Conservation (phyloP, 177 flowering plant species). For the Telopea speciosissima region DNA sequence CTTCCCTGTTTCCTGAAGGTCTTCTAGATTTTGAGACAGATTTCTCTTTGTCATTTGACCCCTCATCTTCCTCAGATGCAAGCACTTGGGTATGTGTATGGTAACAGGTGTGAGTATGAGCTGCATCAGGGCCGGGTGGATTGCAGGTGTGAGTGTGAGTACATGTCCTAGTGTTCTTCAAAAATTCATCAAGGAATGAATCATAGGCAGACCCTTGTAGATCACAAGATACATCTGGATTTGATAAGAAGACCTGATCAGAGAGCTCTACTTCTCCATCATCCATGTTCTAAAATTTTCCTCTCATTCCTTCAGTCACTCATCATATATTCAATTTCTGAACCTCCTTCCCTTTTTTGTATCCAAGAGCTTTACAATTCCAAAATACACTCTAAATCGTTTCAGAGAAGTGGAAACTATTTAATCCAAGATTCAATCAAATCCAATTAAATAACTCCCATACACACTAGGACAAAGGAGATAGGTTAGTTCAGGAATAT, state of each 20-base stretch:
- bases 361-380: not conserved
- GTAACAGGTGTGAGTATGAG: conserved; percentile 46
- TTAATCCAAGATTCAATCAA: not conserved
- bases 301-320: not conserved
- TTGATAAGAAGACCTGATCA: conserved; percentile 23
- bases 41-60: conserved; percentile 8
- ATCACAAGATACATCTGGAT: conserved; percentile 10
- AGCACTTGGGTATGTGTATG: conserved; percentile 50
- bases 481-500: conserved; percentile 12
- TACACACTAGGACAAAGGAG: not conserved
- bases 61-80: conserved; percentile 31
- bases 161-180: conserved; percentile 44
- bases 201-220: conserved; percentile 13
- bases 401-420: not conserved
- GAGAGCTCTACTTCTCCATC: conserved; percentile 45
- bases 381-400: not conserved
- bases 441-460: not conserved
- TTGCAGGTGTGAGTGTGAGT: conserved; percentile 78
- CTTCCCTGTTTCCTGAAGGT: conserved; percentile 64
- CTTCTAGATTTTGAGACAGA: conserved; percentile 25
- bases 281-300: conserved; percentile 24
- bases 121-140: conserved; percentile 58
- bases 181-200: conserved; percentile 36
- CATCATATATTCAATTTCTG: not conserved
- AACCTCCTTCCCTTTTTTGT: not conserved